Percentiles rank a stretch among this genome's conserved stretches.
These are phyloP conservation scores for Capsicum rhomboideum DNA, from an alignment of 257 asterid genomes.

Conservation along the genomic window DNA sequence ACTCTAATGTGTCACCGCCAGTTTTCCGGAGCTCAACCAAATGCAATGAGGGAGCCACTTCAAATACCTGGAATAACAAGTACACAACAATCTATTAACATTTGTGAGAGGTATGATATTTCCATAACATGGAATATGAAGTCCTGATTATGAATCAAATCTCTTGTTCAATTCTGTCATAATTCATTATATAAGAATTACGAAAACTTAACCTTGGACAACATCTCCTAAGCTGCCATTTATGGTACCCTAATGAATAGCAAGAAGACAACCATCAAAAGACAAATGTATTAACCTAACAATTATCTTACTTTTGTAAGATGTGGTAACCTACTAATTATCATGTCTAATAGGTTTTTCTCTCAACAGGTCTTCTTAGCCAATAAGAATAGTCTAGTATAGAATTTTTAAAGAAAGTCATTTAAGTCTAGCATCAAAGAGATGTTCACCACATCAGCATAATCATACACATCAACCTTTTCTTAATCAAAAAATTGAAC, in stretches of 20 bases:
- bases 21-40: constrained; percentile 80
- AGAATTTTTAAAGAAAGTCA: no score
- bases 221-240: not conserved
- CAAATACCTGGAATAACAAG: constrained; percentile 50
- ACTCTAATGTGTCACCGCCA: constrained; percentile 81
- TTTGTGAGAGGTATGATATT: not conserved
- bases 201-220: no score
- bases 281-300: no score
- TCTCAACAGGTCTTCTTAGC: no score
- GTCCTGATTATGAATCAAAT: not conserved
- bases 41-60: constrained; percentile 81
- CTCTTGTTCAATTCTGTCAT: not conserved
- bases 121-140: not conserved
- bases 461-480: not conserved
- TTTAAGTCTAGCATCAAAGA: not conserved
- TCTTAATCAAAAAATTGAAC: not conserved
- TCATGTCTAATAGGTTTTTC: not conserved
- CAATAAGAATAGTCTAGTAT: not conserved
- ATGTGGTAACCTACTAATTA: no score
- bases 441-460: not conserved
- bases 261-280: not conserved
- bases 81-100: not conserved
- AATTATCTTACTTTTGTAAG: no score
- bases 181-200: not conserved
- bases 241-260: not conserved